These are phyloP conservation scores for Ascosphaera apis DNA, from an alignment of 2,329 filamentous ascomycete species.

Conservation along the genomic window DNA sequence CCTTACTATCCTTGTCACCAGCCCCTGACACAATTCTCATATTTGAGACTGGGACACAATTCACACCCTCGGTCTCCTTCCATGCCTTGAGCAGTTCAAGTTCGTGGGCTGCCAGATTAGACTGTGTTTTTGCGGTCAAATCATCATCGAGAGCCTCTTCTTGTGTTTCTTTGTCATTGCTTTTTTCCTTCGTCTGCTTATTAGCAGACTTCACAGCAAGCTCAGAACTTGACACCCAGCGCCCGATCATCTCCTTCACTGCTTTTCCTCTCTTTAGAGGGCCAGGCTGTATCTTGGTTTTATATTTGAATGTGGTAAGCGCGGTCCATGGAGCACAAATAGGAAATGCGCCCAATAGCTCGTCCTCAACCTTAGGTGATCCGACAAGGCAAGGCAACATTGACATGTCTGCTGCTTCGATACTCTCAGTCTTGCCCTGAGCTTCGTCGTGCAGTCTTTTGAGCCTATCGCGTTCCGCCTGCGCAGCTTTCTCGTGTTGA, in stretches of 20 bases:
- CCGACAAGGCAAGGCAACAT: constrained; percentile 46
- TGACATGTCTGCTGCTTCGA: constrained; percentile 27
- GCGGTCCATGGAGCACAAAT: constrained; percentile 42
- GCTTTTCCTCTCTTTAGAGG: constrained; percentile 83
- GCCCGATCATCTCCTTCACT: constrained; percentile 66
- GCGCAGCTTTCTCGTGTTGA: constrained; percentile 57
- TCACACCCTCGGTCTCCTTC: constrained; percentile 36
- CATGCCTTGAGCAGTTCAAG: constrained; percentile 61
- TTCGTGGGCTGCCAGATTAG: constrained; percentile 54
- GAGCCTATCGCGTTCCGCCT: constrained; percentile 37
- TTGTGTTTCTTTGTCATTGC: too few species aligned
- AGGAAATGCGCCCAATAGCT: constrained; percentile 38
- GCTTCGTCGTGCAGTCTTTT: constrained; percentile 47
- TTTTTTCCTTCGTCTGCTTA: constrained; percentile 19
- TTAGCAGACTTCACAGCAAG: constrained; percentile 18
- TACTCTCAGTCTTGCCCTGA: constrained; percentile 28
- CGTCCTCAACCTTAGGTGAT: constrained; percentile 56
- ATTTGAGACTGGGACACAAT: constrained; percentile 15
- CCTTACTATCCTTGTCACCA: constrained; percentile 6
- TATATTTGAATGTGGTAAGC: constrained; percentile 58
- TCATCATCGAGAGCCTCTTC: too few species aligned
- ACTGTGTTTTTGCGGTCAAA: constrained; percentile 17
- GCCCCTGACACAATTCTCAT: constrained; percentile 18
- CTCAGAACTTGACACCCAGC: constrained; percentile 46
- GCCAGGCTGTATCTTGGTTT: constrained; percentile 82